Evolutionary conservation across 2,329 filamentous ascomycete species (phyloP).

Genomic region (Colletotrichum sublineola): DNA sequence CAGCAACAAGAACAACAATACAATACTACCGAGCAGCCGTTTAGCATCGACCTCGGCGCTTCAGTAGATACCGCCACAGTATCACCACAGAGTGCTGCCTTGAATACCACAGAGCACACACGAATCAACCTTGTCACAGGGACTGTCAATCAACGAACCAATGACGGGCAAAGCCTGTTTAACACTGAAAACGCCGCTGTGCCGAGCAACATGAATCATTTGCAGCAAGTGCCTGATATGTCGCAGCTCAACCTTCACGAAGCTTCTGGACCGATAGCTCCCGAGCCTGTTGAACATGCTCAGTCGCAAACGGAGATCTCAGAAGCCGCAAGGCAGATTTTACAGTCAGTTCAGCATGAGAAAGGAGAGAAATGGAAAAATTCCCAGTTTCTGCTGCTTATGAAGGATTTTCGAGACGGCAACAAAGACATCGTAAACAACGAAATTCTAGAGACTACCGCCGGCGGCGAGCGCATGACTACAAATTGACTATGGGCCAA

Average conservation of each 20-base stretch:
- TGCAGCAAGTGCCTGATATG: constrained; percentile 3
- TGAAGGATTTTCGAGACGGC: constrained; percentile 61
- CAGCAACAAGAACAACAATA: constrained; percentile 43
- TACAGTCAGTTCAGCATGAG: constrained; percentile 60
- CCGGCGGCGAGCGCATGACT: neutral
- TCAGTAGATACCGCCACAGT: neutral
- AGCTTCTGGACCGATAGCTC: neutral
- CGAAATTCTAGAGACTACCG: constrained; percentile 52
- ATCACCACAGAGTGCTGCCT: neutral
- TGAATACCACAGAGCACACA: neutral
- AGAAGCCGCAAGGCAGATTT: constrained; percentile 57
- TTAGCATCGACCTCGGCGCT: neutral
- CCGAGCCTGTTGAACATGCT: neutral
- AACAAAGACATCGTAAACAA: constrained; percentile 59
- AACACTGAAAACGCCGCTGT: neutral
- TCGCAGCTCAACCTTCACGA: constrained; percentile 12
- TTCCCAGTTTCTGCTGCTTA: constrained; percentile 59
- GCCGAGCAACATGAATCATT: neutral
- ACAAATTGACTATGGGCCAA: constrained; percentile 1
- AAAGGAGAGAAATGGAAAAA: constrained; percentile 62
- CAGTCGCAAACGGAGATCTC: constrained; percentile 50
- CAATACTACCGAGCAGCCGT: neutral
- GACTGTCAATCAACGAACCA: neutral
- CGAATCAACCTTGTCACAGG: neutral
- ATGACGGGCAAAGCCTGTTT: too few species aligned